Evolutionary conservation across 805 yeast genomes (phyloP), one percentile per base, ranked within the genome.

Genomic region (Kregervanrija fluxuum): DNA sequence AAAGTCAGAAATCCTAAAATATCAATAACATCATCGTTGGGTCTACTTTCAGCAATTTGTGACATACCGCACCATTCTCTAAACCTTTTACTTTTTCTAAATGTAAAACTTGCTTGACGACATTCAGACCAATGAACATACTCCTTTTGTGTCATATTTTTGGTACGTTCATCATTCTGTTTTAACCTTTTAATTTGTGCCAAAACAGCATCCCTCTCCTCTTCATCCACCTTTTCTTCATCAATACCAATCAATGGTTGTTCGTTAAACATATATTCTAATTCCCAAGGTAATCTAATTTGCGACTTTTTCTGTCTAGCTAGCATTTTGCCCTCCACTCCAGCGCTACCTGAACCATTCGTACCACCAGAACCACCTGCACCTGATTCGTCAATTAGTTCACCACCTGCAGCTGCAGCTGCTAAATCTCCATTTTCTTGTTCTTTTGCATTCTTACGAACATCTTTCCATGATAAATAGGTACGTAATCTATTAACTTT

Each of bases 41-140:
- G 96, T 55, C 91, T 77, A 15, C 91, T 79, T 49, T 93, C 99
- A 5, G 95, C 82, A 35, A 93, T 67, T 43, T 79, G 82, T 0
- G 87, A 66, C 37, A 91, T 77, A 11, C 93, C 95, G 13, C 95
- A 91, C 99, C 99, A 93, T 56, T 93, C 99, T 57, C 91, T 76
- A 61, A 93, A 93, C 57, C 97, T 70, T 61, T 89, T 89, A n/a
- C 85, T 85, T 61, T 93, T 93, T 54, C 97, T 75, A 57, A 89
- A 93, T 1, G 99, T 93, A 62, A 93, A 93, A 47, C 95, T 82
- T 1, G 98, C 98, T 63, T 93, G 99, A 49, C 99, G 77, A 65
- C 99, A 93, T 59, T 93, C 99, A 11, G 96, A 86, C 97, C 98
- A 93, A 61, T 93, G 99, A 13, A 90, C 99, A 57, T 93, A 93